phyloP scores from a whole-genome alignment of 306 rosid species.

The Coriaria nepalensis region DNA sequence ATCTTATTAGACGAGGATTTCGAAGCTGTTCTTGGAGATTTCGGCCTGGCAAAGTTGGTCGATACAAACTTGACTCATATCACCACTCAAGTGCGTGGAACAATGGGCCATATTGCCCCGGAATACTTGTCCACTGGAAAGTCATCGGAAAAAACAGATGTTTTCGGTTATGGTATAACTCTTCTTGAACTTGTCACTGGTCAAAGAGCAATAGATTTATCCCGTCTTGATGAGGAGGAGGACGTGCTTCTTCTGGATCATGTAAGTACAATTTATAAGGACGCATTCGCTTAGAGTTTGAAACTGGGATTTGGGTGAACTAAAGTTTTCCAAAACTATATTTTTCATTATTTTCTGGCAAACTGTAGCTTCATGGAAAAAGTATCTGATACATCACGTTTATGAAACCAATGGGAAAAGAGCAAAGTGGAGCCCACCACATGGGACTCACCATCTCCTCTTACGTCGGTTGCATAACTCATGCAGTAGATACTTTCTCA shows the following conservation, averaged over 20 bases:
- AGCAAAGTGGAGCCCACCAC: too few species aligned
- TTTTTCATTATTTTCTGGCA: too few species aligned
- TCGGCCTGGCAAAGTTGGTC: constrained; percentile 69
- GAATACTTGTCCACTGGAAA: constrained; percentile 88
- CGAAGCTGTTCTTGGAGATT: constrained; percentile 91
- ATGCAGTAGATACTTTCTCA: too few species aligned
- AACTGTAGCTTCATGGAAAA: too few species aligned
- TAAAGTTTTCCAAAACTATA: too few species aligned
- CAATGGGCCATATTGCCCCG: constrained; percentile 98
- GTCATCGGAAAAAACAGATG: constrained; percentile 85
- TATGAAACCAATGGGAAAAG: too few species aligned
- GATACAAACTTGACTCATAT: constrained; percentile 70
- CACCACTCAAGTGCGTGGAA: constrained; percentile 92
- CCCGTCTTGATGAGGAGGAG: constrained; percentile 83
- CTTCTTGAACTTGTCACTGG: constrained; percentile 90
- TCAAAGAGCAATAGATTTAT: constrained; percentile 78
- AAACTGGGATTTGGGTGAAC: too few species aligned
- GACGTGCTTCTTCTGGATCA: constrained; percentile 91
- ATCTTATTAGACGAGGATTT: constrained; percentile 72
- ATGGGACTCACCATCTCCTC: too few species aligned
- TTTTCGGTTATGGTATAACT: constrained; percentile 86
- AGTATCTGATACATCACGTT: too few species aligned
- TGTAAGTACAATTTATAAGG: constrained; percentile 28
- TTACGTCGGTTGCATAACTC: too few species aligned
- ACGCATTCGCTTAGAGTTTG: too few species aligned